These are phyloP conservation scores for Micractinium conductrix DNA, from an alignment of 139 green algal species.

Conservation along the genomic window DNA sequence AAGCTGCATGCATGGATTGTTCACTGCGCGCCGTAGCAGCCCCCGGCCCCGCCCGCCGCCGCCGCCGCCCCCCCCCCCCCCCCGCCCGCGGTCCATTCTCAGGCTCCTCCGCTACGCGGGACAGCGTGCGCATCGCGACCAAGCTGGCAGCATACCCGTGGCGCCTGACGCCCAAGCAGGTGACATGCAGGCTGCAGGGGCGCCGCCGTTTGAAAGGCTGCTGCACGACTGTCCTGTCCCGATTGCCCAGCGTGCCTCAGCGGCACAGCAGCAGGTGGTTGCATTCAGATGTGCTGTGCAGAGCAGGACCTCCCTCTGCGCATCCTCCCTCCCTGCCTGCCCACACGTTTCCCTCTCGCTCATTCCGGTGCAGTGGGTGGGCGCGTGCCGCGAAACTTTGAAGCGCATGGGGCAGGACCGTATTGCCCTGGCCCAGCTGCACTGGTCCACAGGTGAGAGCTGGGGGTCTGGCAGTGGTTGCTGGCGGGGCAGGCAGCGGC, in stretches of 20 bases:
- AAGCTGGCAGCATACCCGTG: slow-evolving; percentile 90
- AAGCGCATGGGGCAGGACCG: slow-evolving; percentile 67
- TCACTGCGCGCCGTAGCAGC: no score
- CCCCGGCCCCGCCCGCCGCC: no score
- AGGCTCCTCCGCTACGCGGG: slow-evolving; percentile 15
- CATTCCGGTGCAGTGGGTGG: slow-evolving; percentile 69
- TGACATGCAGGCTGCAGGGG: slow-evolving; percentile 36
- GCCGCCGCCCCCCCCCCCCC: no score
- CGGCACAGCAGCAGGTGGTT: not conserved
- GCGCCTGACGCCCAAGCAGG: slow-evolving; percentile 76
- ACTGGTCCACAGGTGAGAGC: slow-evolving; percentile 89
- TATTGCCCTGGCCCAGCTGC: slow-evolving; percentile 85
- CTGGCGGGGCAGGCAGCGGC: no score
- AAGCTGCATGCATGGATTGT: no score
- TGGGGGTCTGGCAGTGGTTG: no score
- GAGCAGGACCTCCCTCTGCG: not conserved
- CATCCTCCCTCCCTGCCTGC: not conserved
- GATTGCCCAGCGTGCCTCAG: not conserved
- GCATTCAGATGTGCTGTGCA: not conserved
- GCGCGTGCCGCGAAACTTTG: slow-evolving; percentile 59
- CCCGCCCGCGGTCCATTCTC: no score
- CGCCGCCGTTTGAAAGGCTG: no score
- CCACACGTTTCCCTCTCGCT: not conserved
- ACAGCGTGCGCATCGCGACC: slow-evolving; percentile 73
- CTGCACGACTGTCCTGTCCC: not conserved